Conservation (phyloP, 108 stramenopile species). For the Cyclotella atomus region DNA sequence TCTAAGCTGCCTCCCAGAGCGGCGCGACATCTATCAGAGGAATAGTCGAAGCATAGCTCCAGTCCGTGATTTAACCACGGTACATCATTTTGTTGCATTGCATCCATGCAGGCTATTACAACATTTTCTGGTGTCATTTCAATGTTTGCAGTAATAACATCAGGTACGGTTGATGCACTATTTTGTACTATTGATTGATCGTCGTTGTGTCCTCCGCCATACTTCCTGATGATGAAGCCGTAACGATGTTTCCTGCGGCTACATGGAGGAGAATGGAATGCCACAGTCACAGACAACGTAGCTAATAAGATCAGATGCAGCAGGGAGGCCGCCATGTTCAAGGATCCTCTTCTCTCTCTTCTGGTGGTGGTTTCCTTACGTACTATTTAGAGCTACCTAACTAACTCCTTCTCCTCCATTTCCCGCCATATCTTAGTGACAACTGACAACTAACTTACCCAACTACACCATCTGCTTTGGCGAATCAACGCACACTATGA, state of each 20-base stretch:
- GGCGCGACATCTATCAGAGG: constrained; percentile 74
- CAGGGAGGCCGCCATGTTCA: too few species aligned
- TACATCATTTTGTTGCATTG: constrained; percentile 45
- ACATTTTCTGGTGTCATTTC: constrained; percentile 47
- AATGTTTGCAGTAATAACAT: background rate
- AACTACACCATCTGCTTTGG: too few species aligned
- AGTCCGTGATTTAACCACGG: constrained; percentile 56
- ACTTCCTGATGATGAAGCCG: background rate
- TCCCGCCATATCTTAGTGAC: too few species aligned
- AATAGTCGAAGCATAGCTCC: constrained; percentile 73
- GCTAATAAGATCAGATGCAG: too few species aligned
- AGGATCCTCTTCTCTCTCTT: too few species aligned
- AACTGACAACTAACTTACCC: too few species aligned
- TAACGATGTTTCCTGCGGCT: background rate
- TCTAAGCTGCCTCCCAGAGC: constrained; percentile 73
- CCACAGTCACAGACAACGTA: too few species aligned
- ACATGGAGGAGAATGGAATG: background rate
- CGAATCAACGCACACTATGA: too few species aligned
- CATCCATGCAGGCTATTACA: constrained; percentile 63
- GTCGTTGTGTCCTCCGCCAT: background rate
- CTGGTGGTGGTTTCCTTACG: too few species aligned
- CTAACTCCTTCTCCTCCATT: too few species aligned
- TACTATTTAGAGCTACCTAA: too few species aligned
- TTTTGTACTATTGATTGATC: background rate
- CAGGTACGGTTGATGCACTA: too few species aligned